Evolutionary conservation across 2,329 filamentous ascomycete genomes (phyloP).

Genomic region (Ascochyta fabae): DNA sequence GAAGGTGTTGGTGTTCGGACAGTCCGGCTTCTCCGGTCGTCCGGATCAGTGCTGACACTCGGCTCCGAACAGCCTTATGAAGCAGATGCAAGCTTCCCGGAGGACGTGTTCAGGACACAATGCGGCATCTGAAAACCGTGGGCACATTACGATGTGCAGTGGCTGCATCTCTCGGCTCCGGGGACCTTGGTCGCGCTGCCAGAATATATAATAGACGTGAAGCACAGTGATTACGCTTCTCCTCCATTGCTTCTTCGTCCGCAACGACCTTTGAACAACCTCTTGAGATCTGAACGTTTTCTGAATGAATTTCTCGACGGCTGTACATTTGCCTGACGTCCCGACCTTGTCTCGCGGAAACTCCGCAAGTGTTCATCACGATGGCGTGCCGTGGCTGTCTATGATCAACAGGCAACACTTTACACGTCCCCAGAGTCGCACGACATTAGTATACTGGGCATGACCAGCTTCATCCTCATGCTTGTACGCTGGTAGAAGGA

Average conservation of each 20-base stretch:
- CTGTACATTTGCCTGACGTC: too few relatives aligned
- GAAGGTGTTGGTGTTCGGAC: constrained; percentile 1
- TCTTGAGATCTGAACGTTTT: too few relatives aligned
- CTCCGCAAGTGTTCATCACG: too few relatives aligned
- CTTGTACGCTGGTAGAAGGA: too few relatives aligned
- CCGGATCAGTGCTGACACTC: background rate
- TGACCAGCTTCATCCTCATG: too few relatives aligned
- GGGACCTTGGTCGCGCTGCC: background rate
- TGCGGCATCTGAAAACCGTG: background rate
- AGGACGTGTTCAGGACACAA: background rate
- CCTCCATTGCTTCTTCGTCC: background rate
- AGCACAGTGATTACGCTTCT: background rate
- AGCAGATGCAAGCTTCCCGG: background rate
- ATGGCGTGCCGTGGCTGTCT: too few relatives aligned
- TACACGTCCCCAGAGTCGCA: too few relatives aligned
- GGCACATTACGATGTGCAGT: background rate
- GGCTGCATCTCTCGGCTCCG: background rate
- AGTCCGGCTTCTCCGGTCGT: constrained; percentile 1
- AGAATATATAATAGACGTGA: background rate
- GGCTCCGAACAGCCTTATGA: constrained; percentile 1
- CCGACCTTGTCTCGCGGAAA: too few relatives aligned
- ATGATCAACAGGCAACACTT: too few relatives aligned
- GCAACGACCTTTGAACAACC: too few relatives aligned
- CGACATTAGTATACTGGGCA: too few relatives aligned
- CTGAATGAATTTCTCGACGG: too few relatives aligned